Base-by-base conservation (phyloP, 352 stramenopile species). In the Aphanomyces stellatus region DNA sequence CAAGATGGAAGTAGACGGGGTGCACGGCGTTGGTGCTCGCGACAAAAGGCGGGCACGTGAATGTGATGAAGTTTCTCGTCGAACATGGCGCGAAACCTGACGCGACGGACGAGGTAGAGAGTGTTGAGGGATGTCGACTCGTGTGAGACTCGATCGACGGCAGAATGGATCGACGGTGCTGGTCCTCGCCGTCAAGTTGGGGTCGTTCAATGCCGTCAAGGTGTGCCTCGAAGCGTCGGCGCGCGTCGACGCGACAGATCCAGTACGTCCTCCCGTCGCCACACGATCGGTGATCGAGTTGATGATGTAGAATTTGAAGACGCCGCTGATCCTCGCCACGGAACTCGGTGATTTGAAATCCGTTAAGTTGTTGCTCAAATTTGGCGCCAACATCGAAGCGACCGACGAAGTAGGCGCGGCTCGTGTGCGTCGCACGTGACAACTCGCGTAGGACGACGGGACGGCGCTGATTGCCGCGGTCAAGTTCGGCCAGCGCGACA, bases 321-420 rank as follows among this genome's bases (percentile, higher is more conserved):
- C 41, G 0, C 19, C 59, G 25, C 30, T 66, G 6, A 22, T 55
- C 3, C 3, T 66, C 24, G 59, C 59, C 3, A 19, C 59, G 4
- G 24, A 66, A 37, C 27, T 30, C n/a, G 59, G 41, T 17, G 46
- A 66, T 31, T 13, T 56, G 17, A 37, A 51, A 22, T 15, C 22
- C 27, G 59, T 66, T 15, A 55, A 66, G 31, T 31, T 66, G 5
- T 22, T 66, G 10, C 17, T 66, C 25, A 53, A 56, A 28, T 55
- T 66, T 56, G 59, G 41, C 11, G 59, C 41, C 27, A 53, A 55
- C 33, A 28, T 66, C 25, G 59, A 66, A 30, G 59, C 59, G 15
- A 66, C 59, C 19, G 59, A 66, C 59, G 59, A 66, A 35, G 59
- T n/a, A n/a, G n/a, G n/a, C n/a, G n/a, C n/a, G n/a, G n/a, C n/a